Percentiles rank a stretch among this genome's conserved stretches.
phyloP scores from a whole-genome alignment of 129 eudicot genomes.

The Tagetes patula region DNA sequence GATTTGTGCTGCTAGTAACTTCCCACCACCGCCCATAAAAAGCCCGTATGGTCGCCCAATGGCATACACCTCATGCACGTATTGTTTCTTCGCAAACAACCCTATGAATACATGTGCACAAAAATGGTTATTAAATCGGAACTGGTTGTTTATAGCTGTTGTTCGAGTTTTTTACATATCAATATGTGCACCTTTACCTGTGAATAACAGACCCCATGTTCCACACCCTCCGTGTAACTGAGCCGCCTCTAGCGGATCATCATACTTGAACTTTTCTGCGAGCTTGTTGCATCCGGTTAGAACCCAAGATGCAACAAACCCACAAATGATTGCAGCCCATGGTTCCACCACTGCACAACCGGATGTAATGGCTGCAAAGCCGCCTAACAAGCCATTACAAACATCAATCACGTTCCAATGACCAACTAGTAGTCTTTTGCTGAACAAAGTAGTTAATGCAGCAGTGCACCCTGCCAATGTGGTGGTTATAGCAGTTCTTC shows the following conservation, averaged over 20 bases:
- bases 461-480: conserved; percentile 47
- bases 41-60: conserved; percentile 32
- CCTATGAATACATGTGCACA: too few relatives aligned
- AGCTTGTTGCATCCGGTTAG: conserved; percentile 38
- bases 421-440: conserved; percentile 32
- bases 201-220: conserved; percentile 48
- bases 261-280: conserved; percentile 36
- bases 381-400: conserved; percentile 48
- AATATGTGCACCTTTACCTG: background rate
- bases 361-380: conserved; percentile 47
- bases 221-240: conserved; percentile 53
- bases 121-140: too few relatives aligned
- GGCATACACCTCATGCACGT: conserved; percentile 38
- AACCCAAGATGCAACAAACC: conserved; percentile 40
- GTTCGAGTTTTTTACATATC: too few relatives aligned
- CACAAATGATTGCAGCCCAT: conserved; percentile 48
- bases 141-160: too few relatives aligned
- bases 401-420: conserved; percentile 49
- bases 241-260: conserved; percentile 47
- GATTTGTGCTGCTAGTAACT: conserved; percentile 29
- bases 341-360: conserved; percentile 51
- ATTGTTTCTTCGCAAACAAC: conserved; percentile 39
- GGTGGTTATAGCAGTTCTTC: conserved; percentile 47
- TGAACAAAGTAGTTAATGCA: conserved; percentile 42
- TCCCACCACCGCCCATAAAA: conserved; percentile 48